Evolutionary conservation across 2,329 filamentous ascomycete species (phyloP), one percentile per base, ranked within the genome.

Genomic region (Amylocarpus encephaloides): DNA sequence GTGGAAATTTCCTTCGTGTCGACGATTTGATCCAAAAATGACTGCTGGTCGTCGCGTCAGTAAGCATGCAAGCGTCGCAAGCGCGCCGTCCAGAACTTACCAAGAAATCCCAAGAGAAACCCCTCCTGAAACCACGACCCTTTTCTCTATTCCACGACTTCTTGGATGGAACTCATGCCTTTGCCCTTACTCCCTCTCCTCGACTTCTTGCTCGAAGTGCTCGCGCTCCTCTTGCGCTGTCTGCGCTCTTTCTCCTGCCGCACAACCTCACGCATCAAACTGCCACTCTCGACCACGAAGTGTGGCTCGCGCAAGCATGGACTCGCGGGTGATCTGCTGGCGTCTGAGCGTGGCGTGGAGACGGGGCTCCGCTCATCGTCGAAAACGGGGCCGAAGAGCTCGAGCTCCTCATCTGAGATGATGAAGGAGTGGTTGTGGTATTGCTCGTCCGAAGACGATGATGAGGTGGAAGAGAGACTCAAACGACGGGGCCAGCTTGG

Each of bases 351-450:
- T 19, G 59, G 59, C 12, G 67, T 71, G n/a, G 47, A 41, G n/a
- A 52, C 68, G 67, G 63, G 68, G 62, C 63, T 70, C 19, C 68
- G 71, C 41, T 73, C 68, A 2, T 67, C 64, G 58, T 78, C 74
- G 49, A 74, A 72, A 56, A 71, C 67, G 58, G 74, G 71, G 3
- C 61, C 58, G 66, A 79, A 76, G 49, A 83, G 75, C 59, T 83
- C 80, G 49, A 83, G 75, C 59, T 83, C 80, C 30, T 83, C 80
- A 69, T 84, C 80, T 38, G 79, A 81, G 55, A 83, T 64, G 52
- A 62, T 61, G 55, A 62, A 68, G 10, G 54, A 55, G 45, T 45
- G 58, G 26, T 61, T 57, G 29, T 55, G 51, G 16, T 53, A 50
- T n/a, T 60, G 51, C 2, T 60, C 54, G 1, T 54, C 43, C n/a